phyloP scores from a whole-genome alignment of 176 grass and related monocot species.

The Oryza meyeriana region DNA sequence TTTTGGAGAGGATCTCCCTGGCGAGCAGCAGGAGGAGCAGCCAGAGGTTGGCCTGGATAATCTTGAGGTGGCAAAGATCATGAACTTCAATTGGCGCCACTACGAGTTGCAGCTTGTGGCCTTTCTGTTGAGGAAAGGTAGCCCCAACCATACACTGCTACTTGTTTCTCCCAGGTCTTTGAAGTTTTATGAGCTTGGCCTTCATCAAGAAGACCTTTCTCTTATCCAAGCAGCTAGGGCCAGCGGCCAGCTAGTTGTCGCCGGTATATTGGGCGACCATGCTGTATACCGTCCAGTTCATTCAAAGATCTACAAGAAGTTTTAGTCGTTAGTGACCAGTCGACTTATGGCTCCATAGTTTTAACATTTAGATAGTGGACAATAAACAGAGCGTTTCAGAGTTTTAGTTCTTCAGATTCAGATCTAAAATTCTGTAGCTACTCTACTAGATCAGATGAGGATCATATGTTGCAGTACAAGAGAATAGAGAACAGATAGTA shows the following conservation, averaged over 20 bases:
- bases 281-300: not conserved
- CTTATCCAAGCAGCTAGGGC: not conserved
- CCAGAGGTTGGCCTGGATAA: not conserved
- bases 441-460: not conserved
- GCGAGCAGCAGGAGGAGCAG: not conserved
- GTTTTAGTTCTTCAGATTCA: not conserved
- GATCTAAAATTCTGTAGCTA: not conserved
- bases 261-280: not conserved
- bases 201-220: not conserved
- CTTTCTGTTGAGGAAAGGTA: slow-evolving; percentile 22
- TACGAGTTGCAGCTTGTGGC: slow-evolving; percentile 6
- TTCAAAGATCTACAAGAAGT: not conserved
- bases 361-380: too few relatives aligned
- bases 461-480: not conserved
- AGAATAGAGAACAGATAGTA: not conserved
- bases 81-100: not conserved
- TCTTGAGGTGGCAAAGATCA: slow-evolving; percentile 2
- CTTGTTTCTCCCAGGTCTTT: not conserved
- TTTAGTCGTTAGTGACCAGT: not conserved
- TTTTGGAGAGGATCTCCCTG: not conserved
- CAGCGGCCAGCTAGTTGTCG: not conserved
- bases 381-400: not conserved
- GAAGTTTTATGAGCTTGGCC: not conserved
- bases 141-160: not conserved
- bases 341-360: too few relatives aligned